These are phyloP conservation scores for Anastatica hierochuntica DNA, from an alignment of 345 rosid genomes.

Conservation along the genomic window DNA sequence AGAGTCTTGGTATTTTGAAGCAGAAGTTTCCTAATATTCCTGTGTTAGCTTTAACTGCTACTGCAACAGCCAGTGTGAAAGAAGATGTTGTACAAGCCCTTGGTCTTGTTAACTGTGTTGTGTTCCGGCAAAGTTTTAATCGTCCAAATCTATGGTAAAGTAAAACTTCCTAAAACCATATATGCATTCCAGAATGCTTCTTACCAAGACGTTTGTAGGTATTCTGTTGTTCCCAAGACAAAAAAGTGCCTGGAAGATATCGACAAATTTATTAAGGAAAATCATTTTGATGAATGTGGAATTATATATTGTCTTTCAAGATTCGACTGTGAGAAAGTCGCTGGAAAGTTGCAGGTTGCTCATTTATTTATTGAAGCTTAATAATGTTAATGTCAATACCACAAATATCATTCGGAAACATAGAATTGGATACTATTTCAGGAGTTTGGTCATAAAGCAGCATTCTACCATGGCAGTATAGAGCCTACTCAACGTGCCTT, in stretches of 20 bases:
- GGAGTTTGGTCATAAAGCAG: constrained; percentile 91
- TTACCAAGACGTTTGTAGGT: constrained; percentile 48
- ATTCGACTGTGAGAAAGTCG: constrained; percentile 96
- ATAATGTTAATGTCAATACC: background rate
- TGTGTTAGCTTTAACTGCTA: constrained; percentile 92
- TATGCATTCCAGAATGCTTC: constrained; percentile 17
- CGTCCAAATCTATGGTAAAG: constrained; percentile 80
- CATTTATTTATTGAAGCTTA: constrained; percentile 11
- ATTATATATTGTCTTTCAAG: constrained; percentile 97
- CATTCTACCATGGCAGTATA: constrained; percentile 96
- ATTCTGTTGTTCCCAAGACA: constrained; percentile 72
- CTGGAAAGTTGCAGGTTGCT: constrained; percentile 80
- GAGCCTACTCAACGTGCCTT: constrained; percentile 66
- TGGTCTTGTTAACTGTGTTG: constrained; percentile 86
- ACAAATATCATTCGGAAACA: background rate
- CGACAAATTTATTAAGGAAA: constrained; percentile 78
- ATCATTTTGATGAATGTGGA: constrained; percentile 95
- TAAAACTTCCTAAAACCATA: constrained; percentile 9
- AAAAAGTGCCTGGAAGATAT: constrained; percentile 89
- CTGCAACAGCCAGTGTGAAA: constrained; percentile 98
- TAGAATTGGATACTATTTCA: constrained; percentile 24
- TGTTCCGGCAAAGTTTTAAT: constrained; percentile 95
- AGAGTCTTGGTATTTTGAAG: constrained; percentile 96
- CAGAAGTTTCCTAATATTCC: constrained; percentile 86
- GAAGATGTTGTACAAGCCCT: constrained; percentile 99